phyloP scores from a whole-genome alignment of 805 yeast genomes.

The Gaillardinia entomophila region DNA sequence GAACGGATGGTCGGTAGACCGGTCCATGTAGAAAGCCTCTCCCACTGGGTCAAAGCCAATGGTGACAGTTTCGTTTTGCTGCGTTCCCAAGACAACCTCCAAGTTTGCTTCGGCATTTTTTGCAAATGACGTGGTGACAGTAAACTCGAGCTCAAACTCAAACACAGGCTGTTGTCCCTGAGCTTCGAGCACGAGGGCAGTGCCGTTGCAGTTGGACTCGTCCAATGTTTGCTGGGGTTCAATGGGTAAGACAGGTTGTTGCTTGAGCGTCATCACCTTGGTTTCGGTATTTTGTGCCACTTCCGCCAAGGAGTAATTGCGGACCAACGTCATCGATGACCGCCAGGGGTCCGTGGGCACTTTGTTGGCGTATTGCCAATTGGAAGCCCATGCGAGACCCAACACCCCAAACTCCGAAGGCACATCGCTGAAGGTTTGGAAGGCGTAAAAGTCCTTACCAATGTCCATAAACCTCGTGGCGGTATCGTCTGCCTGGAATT shows the following conservation, averaged over 20 bases:
- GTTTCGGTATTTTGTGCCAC: slow-evolving; percentile 17
- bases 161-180: slow-evolving; percentile 4
- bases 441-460: slow-evolving; percentile 36
- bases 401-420: slow-evolving; percentile 15
- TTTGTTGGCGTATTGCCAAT: slow-evolving; percentile 33
- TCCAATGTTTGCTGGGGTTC: too few relatives aligned
- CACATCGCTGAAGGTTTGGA: slow-evolving; percentile 26
- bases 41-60: slow-evolving; percentile 18
- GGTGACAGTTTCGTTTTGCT: slow-evolving; percentile 11
- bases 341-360: slow-evolving; percentile 34
- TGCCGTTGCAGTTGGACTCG: background rate
- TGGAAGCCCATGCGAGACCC: slow-evolving; percentile 40
- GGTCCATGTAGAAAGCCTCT: slow-evolving; percentile 17
- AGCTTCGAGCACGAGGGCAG: too few relatives aligned
- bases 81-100: slow-evolving; percentile 10
- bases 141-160: slow-evolving; percentile 17
- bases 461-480: slow-evolving; percentile 23
- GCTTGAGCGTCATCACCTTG: slow-evolving; percentile 11
- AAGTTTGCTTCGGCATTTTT: slow-evolving; percentile 8
- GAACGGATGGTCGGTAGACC: slow-evolving; percentile 14
- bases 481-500: slow-evolving; percentile 23
- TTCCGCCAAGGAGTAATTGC: slow-evolving; percentile 19
- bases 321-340: slow-evolving; percentile 27
- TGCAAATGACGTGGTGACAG: slow-evolving; percentile 5
- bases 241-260: slow-evolving; percentile 14